Base-by-base conservation (phyloP, 1,284 basidiomycete species). In the Boletus hoseneyae region DNA sequence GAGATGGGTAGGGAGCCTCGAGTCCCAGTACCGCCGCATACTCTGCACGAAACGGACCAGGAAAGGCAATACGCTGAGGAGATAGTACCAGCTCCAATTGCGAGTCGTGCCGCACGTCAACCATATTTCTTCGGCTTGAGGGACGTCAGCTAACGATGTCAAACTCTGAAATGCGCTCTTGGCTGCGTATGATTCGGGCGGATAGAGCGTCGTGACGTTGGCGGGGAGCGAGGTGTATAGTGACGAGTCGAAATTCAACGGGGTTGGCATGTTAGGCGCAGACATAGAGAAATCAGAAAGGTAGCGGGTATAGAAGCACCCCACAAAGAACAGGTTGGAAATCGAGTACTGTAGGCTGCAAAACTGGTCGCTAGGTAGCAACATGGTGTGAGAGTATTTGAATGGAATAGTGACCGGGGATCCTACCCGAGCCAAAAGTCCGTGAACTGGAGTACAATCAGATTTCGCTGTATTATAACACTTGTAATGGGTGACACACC, bases 41-140 rank as follows among this genome's bases (percentile, higher is more conserved):
- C 91, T 93, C 68, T 97, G 94, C 11, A 91, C 74, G 37, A 94
- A 67, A 71, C 94, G 92, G 18, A 85, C 73, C 3, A 88, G 53
- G 2, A 88, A 74, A 0, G 92, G 90, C 1, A 91, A 57, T 2
- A 70, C 56, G 0, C 69, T 79, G 25, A 87, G 70, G 2, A 78
- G 59, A 55, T 84, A 85, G 6, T 78, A 73, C 29, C 77, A 63
- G 10, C 73, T 79, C 88, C 88, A 90, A 35, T 73, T 60, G 1
- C 4, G 42, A 18, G 38, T 8, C 3, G 30, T n/a, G 5, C 64
- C 51, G 11, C 62, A 64, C 6, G 47, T 55, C 3, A 6, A 6
- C 62, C 62, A 64, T 19, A 50, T 60, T 2, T 55, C 45, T 41
- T 66, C 61, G 5, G 44, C 23, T 0, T 15, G 29, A 2, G 46